A percentile compares a stretch with the other conserved stretches of the same genome.
phyloP scores from a whole-genome alignment of 1,139 yeast genomes.

The Nakaseomyces bracarensis region DNA sequence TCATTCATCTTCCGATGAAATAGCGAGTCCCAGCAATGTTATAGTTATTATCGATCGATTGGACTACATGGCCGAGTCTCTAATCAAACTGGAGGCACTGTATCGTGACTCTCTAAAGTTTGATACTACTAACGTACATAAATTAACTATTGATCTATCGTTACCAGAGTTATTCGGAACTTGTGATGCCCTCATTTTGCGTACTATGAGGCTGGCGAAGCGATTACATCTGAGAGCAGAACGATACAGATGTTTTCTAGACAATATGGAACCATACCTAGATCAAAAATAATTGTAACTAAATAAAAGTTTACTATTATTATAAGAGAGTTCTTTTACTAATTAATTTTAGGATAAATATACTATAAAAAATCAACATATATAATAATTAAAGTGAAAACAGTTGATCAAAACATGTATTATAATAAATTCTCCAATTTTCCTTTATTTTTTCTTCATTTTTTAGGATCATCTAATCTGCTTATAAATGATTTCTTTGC shows the following conservation, averaged over 20 bases:
- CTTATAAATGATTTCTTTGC: constrained; percentile 47
- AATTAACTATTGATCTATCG: not conserved
- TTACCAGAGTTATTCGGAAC: not conserved
- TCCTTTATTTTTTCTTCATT: not conserved
- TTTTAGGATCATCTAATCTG: constrained; percentile 20
- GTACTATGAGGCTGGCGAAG: not conserved
- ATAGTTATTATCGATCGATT: not conserved
- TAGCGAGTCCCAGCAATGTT: not conserved
- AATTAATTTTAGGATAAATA: no score
- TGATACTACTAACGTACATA: not conserved
- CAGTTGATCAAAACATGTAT: no score
- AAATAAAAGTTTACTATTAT: no score
- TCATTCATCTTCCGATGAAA: no score
- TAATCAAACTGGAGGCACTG: not conserved
- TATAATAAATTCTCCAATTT: no score
- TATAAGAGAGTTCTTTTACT: no score
- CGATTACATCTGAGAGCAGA: not conserved
- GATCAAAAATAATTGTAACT: no score
- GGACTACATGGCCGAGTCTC: not conserved
- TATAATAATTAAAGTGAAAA: no score
- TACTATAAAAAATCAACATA: not conserved
- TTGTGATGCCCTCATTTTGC: not conserved
- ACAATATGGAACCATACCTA: not conserved
- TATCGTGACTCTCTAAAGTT: not conserved
- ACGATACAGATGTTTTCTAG: not conserved